Evolutionary conservation across 23 red algal genomes (phyloP), one percentile per base, ranked within the genome.

Genomic region (Chondrus crispus): DNA sequence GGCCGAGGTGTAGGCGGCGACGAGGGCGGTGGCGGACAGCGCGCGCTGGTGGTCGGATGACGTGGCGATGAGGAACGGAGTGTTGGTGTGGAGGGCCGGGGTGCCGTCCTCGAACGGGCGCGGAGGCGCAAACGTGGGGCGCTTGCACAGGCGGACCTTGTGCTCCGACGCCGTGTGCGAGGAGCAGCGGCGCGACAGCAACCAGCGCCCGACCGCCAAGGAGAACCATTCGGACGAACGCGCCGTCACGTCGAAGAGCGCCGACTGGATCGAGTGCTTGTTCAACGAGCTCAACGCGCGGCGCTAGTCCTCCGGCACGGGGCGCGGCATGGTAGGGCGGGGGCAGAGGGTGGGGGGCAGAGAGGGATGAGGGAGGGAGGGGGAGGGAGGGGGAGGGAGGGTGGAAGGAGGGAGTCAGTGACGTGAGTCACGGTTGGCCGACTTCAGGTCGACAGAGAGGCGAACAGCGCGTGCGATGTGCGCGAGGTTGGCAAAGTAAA

Each of bases 181-280:
- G 41, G 71, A 73, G 64, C 87, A 53, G 14, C 87, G 87, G 64
- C 87, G 87, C 12, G 87, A 90, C 2, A 90, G 74, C 6, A 73
- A 90, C 87, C 87, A 90, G 33, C 87, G 71, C 22, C 87, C 87
- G 53, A 73, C 87, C 29, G 80, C 87, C 55, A 73, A 90, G 22
- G 87, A 90, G 41, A 90, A 90, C 39, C 71, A 90, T 49, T 90
- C 87, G 87, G 87, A 69, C 41, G 62, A 55, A 54, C 87, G 87
- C 22, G 87, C 87, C 11, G 87, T 73, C 19, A 73, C 87, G 74
- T 90, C 87, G 74, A 90, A 90, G 87, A 90, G 53, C 32, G 87
- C 87, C 46, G 87, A 69, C 40, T 73, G 87, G 35, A 69, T 69
- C 37, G 87, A 79, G 18, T 73, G 87, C 60, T 90, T 90, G 87